Evolutionary conservation across 805 yeast species (phyloP), one percentile per base, ranked within the genome.

Genomic region (Kodamaea nitidulidarum): DNA sequence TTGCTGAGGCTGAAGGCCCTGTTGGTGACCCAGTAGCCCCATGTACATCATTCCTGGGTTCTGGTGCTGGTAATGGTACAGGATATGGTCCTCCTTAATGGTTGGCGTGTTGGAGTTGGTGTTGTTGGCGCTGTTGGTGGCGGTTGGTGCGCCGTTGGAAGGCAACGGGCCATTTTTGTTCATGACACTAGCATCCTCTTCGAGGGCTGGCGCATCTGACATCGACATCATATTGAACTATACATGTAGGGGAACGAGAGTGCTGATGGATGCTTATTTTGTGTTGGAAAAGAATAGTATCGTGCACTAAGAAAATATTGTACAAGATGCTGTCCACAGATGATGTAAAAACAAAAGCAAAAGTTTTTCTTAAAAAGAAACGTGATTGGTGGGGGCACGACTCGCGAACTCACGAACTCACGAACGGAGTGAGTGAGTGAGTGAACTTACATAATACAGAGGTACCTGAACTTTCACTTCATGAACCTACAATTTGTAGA

Each of bases 51-150:
- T 37, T 2, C 35, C 35, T 4, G 40, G 46, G 30, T 37, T 18
- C 30, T 30, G 39, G 29, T 38, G 36, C 43, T 20, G 21, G 36
- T 31, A 25, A 35, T 45, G 46, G 14, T 32, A 39, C 31, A 40
- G 44, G 30, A 35, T 32, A 28, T 41, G 43, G 33, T 39, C 42
- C 18, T 39, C 42, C 38, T 39, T 44, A 42, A 33, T 40, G 35
- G 38, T 39, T 24, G 42, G 42, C 21, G 42, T 39, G 31, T 39
- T 43, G 41, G 31, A 29, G 21, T 30, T 30, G 32, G 32, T 30
- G 32, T 30, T 30, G 49, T 32, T 31, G 32, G 36, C 45, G 43
- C 32, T 42, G 43, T 30, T 42, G 42, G 35, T 36, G 38, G 40
- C 41, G 40, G 25, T 35, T 32, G 34, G 37, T 25, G 36, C 37